Percentiles rank a stretch among this genome's conserved stretches.
These are phyloP conservation scores for Xylaria longipes DNA, from an alignment of 495 filamentous ascomycete species.

Conservation along the genomic window DNA sequence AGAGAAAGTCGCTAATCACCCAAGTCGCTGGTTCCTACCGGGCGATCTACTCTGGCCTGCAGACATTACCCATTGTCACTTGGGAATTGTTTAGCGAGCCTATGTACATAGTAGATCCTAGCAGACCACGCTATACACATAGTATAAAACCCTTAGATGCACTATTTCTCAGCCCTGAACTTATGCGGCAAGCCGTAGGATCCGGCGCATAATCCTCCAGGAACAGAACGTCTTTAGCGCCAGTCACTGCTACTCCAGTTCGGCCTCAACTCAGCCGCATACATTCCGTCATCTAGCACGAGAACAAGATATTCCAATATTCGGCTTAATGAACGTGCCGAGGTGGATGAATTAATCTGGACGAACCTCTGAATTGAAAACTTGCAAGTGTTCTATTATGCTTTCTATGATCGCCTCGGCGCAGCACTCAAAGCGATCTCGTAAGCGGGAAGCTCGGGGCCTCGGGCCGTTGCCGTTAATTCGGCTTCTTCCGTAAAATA, in stretches of 20 bases:
- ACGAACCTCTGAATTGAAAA: background rate
- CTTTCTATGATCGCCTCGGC: background rate
- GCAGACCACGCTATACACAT: background rate
- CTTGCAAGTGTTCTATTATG: background rate
- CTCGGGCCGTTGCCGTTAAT: too few relatives aligned
- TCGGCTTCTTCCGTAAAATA: too few relatives aligned
- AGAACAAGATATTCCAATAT: background rate
- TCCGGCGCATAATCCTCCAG: constrained; percentile 15
- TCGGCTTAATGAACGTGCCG: background rate
- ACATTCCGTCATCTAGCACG: background rate
- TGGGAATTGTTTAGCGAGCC: background rate
- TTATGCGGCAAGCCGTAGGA: background rate
- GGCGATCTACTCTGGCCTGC: background rate
- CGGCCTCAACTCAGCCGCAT: background rate
- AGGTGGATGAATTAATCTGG: background rate
- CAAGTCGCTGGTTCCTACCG: background rate
- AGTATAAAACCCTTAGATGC: background rate
- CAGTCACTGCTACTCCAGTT: background rate
- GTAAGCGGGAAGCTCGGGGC: too few relatives aligned
- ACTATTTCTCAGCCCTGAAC: background rate
- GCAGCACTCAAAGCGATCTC: too few relatives aligned
- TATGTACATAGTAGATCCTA: too few relatives aligned
- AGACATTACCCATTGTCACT: background rate
- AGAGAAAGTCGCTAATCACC: background rate
- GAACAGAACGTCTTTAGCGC: background rate